phyloP scores from a whole-genome alignment of 1,139 yeast genomes.

The Candida sp. region DNA sequence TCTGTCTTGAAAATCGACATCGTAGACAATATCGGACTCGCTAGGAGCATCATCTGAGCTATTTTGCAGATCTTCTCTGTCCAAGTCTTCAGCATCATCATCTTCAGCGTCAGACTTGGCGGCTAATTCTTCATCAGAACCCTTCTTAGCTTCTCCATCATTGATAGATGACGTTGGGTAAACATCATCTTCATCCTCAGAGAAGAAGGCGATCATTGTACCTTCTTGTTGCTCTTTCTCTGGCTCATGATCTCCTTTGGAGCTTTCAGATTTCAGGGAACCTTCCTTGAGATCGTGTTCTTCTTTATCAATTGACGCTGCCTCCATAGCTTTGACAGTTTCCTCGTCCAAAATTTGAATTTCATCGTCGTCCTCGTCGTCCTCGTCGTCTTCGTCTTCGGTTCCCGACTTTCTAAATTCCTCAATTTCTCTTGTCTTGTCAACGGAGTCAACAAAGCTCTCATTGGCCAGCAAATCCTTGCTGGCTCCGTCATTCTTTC shows the following conservation, averaged over 20 bases:
- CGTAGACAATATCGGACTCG: conserved; percentile 5
- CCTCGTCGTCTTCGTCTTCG: conserved; percentile 5
- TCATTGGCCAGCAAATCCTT: background rate
- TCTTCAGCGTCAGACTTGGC: background rate
- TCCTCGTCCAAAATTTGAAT: background rate
- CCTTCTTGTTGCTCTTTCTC: background rate
- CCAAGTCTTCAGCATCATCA: conserved; percentile 2
- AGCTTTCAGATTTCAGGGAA: background rate
- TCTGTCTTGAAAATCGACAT: background rate
- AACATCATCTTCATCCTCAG: too few species aligned
- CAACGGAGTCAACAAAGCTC: background rate
- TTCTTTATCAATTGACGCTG: background rate
- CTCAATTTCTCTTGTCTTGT: background rate
- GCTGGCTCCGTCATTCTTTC: background rate
- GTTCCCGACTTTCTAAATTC: conserved; percentile 1
- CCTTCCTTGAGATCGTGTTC: conserved; percentile 5
- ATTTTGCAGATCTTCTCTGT: background rate
- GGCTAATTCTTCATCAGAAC: background rate
- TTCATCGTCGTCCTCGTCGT: conserved; percentile 9
- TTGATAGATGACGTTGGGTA: too few species aligned
- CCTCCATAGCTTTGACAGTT: background rate
- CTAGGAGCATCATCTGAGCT: conserved; percentile 9
- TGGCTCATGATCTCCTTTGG: background rate
- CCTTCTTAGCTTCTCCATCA: conserved; percentile 1
- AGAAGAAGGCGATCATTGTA: too few species aligned